Conservation (phyloP, 495 filamentous ascomycete genomes). For the Trichoderma gamsii region DNA sequence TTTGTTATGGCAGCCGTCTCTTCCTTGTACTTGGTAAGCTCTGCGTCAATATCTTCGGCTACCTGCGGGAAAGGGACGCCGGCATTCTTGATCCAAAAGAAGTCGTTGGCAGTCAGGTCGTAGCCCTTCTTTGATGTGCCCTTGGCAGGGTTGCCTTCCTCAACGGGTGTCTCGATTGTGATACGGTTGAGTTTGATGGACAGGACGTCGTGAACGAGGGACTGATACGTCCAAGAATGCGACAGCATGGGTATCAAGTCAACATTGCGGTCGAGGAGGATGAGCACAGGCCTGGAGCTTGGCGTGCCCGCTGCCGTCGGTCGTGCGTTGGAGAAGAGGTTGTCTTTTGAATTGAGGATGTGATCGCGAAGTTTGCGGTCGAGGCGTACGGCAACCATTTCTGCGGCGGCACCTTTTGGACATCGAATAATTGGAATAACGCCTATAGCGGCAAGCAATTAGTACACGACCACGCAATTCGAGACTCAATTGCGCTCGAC, state of each 20-base stretch:
- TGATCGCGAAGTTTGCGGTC: conserved; percentile 96
- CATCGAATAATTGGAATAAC: conserved; percentile 91
- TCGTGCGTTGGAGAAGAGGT: conserved; percentile 62
- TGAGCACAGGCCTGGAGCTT: conserved; percentile 71
- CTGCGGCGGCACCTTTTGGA: conserved; percentile 85
- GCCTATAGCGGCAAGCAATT: conserved; percentile 37
- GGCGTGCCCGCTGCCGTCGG: conserved; percentile 45
- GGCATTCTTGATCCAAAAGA: conserved; percentile 97
- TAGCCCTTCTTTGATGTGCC: conserved; percentile 76
- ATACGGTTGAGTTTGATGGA: conserved; percentile 95
- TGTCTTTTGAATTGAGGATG: conserved; percentile 94
- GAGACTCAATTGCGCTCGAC: conserved; percentile 18
- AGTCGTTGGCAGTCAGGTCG: conserved; percentile 84
- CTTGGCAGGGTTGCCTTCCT: conserved; percentile 66
- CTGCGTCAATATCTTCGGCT: conserved; percentile 89
- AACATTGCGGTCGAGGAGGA: conserved; percentile 90
- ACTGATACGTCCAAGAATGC: conserved; percentile 98
- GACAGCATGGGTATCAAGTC: conserved; percentile 98
- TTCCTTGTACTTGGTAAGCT: conserved; percentile 90
- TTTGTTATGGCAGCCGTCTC: conserved; percentile 91
- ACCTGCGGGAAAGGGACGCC: conserved; percentile 91
- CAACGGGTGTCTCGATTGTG: conserved; percentile 74
- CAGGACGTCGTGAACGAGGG: conserved; percentile 89
- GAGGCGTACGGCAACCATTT: conserved; percentile 87
- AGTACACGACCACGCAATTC: conserved; percentile 18